Evolutionary conservation across 768 basidiomycete species (phyloP), one percentile per base, ranked within the genome.

Genomic region (Suillus brevipes): DNA sequence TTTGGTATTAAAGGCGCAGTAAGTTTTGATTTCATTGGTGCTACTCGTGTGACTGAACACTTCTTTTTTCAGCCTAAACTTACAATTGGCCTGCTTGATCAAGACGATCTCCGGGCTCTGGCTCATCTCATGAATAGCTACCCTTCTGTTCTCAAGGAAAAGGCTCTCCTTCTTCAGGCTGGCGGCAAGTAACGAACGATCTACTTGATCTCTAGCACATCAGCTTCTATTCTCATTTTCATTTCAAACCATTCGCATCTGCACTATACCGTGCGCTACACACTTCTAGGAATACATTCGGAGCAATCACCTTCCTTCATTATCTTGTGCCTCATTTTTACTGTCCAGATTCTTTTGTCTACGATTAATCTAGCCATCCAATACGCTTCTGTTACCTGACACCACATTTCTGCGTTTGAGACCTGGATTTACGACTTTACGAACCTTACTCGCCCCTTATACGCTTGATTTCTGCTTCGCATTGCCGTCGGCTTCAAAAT

Each of bases 91-190:
- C 83, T 95, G 10, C 79, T 97, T 66, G 93, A 96, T 71, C 83
- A 89, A 69, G 95, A 95, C 65, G 94, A 97, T 71, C 83, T 96
- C 28, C 86, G 90, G 50, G 82, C 92, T 6, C 83, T 96, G 56
- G 90, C 92, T 7, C 92, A 94, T 74, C 83, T 96, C 50, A 89
- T 93, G 88, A 91, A 94, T 75, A 91, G 91, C 73, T 95, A 92
- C 75, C 90, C 92, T 13, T 78, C 85, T 9, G 84, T 94, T 2
- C 81, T 95, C 65, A 94, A 91, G 78, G 91, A 93, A 74, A 95
- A 94, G 78, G 87, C 79, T 13, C 65, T 81, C 53, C 72, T 72
- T 5, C 13, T 78, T 38, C 75, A 76, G 38, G 65, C 69, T 45
- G 61, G 74, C 62, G 73, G 70, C 66, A 78, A 64, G 69, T 68